These are phyloP conservation scores for Trichoderma sp. DNA, from an alignment of 2,329 filamentous ascomycete genomes.

Conservation along the genomic window DNA sequence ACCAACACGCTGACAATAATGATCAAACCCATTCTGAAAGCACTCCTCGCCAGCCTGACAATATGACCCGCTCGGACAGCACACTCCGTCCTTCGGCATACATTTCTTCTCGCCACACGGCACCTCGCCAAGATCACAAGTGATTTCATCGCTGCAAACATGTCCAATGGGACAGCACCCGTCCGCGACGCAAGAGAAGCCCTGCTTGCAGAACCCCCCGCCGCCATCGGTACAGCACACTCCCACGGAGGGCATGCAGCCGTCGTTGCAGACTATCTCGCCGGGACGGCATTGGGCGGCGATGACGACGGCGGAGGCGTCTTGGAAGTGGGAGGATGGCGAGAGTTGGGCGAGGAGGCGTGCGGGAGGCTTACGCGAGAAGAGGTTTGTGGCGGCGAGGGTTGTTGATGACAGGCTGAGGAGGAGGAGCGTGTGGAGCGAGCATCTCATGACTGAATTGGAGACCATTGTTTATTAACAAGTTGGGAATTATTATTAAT, in stretches of 20 bases:
- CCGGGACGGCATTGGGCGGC: slow-evolving; percentile 3
- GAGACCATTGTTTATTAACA: not conserved
- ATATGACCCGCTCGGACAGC: not conserved
- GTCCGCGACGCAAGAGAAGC: not conserved
- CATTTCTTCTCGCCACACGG: slow-evolving; percentile 5
- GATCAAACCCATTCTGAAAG: not conserved
- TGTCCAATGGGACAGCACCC: slow-evolving; percentile 4
- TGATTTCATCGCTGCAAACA: not conserved
- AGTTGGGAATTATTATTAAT: not conserved
- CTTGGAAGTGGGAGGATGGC: not conserved
- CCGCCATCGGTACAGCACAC: slow-evolving; percentile 1
- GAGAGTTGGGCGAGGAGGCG: not conserved
- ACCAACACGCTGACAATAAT: not conserved
- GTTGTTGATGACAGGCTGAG: not conserved
- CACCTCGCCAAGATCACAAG: not conserved
- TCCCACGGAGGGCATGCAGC: not conserved
- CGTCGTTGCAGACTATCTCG: not conserved
- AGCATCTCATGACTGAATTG: not conserved
- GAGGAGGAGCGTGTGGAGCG: not conserved
- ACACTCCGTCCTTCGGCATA: not conserved
- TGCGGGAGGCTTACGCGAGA: slow-evolving; percentile 3
- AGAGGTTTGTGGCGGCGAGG: slow-evolving; percentile 1
- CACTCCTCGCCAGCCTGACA: slow-evolving; percentile 1
- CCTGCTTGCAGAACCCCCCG: slow-evolving; percentile 1
- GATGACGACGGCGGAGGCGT: not conserved